Evolutionary conservation across 2,329 filamentous ascomycete species (phyloP).

Genomic region (Pezicula carpinea): DNA sequence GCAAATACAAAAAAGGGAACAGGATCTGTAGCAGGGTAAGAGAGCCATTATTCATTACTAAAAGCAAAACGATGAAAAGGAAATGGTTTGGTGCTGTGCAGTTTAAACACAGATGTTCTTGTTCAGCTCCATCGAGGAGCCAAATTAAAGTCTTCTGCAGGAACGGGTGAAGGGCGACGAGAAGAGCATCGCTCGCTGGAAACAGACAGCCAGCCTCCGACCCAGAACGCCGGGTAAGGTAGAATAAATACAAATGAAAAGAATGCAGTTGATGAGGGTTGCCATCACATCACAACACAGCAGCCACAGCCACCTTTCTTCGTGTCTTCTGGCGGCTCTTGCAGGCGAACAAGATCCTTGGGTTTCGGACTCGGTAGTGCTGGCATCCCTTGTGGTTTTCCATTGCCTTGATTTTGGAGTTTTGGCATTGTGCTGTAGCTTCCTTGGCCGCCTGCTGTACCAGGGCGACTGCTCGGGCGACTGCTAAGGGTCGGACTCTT

Average conservation of each 20-base stretch:
- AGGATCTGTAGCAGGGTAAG: not conserved
- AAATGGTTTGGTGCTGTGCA: not conserved
- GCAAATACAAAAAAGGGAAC: not conserved
- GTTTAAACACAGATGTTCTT: too few relatives aligned
- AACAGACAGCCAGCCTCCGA: not conserved
- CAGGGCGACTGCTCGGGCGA: slow-evolving; percentile 32
- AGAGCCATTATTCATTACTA: slow-evolving; percentile 1
- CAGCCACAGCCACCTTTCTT: slow-evolving; percentile 42
- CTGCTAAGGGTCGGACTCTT: slow-evolving; percentile 46
- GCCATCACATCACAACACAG: slow-evolving; percentile 47
- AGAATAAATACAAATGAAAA: slow-evolving; percentile 2
- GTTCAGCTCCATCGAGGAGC: too few relatives aligned
- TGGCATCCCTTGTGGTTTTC: slow-evolving; percentile 31
- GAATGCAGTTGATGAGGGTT: not conserved
- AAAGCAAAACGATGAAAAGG: not conserved
- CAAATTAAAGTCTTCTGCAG: not conserved
- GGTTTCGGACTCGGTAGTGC: slow-evolving; percentile 22
- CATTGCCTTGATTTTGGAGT: slow-evolving; percentile 37
- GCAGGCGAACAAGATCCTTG: slow-evolving; percentile 43
- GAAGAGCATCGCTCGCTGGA: too few relatives aligned
- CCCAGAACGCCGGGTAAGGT: slow-evolving; percentile 1
- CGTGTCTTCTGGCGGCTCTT: slow-evolving; percentile 48
- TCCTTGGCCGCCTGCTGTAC: slow-evolving; percentile 30
- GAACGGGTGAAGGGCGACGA: not conserved
- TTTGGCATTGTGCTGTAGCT: slow-evolving; percentile 59